A percentile compares a stretch with the other conserved stretches of the same genome.
Evolutionary conservation across 345 rosid species (phyloP).

Genomic region (Erucastrum elatum): DNA sequence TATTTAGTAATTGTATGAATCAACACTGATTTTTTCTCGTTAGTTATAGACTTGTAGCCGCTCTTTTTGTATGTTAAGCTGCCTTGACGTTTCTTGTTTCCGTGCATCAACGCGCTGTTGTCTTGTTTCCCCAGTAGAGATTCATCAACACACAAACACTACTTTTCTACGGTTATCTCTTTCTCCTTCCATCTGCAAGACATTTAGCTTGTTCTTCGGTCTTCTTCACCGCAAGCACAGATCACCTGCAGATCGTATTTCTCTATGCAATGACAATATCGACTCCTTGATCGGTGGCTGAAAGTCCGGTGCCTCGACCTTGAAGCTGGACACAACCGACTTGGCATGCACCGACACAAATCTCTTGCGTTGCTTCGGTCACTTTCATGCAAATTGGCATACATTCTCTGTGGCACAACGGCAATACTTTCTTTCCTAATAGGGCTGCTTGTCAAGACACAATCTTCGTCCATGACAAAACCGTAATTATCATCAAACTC

Average conservation of each 20-base stretch:
- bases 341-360: slow-evolving; percentile 20
- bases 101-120: neutral
- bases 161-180: neutral
- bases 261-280: slow-evolving; percentile 26
- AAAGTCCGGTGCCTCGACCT: slow-evolving; percentile 38
- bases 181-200: no score
- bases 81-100: slow-evolving; percentile 8
- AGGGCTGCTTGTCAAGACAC: slow-evolving; percentile 33
- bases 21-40: slow-evolving; percentile 24
- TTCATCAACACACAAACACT: neutral
- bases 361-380: slow-evolving; percentile 10
- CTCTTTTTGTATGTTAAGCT: neutral
- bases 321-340: slow-evolving; percentile 33
- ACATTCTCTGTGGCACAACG: slow-evolving; percentile 34
- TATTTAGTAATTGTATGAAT: slow-evolving; percentile 5
- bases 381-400: slow-evolving; percentile 36
- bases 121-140: slow-evolving; percentile 2
- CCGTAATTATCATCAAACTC: slow-evolving; percentile 26
- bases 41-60: neutral
- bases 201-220: neutral
- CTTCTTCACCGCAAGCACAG: neutral
- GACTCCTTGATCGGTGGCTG: slow-evolving; percentile 9
- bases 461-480: neutral
- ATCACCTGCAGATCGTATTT: neutral
- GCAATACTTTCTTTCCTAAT: slow-evolving; percentile 36